A percentile compares a stretch with the other conserved stretches of the same genome.
These are phyloP conservation scores for Colletotrichum lentis DNA, from an alignment of 2,329 filamentous ascomycete species.

Conservation along the genomic window DNA sequence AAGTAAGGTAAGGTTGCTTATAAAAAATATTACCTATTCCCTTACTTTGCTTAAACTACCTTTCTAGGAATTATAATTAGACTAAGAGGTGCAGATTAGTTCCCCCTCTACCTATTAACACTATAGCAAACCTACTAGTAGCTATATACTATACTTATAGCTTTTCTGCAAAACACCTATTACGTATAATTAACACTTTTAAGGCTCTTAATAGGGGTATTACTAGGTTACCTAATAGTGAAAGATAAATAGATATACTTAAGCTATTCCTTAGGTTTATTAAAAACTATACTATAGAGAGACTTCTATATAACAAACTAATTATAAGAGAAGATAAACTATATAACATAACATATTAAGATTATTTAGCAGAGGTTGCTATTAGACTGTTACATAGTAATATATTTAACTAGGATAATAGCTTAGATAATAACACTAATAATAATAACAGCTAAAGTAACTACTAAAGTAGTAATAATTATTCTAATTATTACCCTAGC, in stretches of 20 bases:
- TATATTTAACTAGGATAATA: not conserved
- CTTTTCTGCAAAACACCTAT: conserved; percentile 9
- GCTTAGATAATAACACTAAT: not conserved
- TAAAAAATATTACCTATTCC: not conserved
- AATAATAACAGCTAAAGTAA: not conserved
- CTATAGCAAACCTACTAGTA: not conserved
- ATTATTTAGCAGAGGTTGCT: not conserved
- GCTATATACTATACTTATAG: not conserved
- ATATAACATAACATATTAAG: not conserved
- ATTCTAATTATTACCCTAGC: not conserved
- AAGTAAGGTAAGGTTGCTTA: not conserved
- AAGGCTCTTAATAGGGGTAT: not conserved
- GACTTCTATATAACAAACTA: not conserved
- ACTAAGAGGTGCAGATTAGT: not conserved
- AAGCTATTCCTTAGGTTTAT: conserved; percentile 8
- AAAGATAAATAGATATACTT: conserved; percentile 2
- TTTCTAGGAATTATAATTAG: not conserved
- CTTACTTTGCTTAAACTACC: not conserved
- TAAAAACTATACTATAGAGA: conserved; percentile 10
- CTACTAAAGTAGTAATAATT: not conserved
- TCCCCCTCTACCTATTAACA: not conserved
- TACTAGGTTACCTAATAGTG: not conserved
- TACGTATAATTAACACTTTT: not conserved
- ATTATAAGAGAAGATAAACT: not conserved
- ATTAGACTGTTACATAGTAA: not conserved